A percentile compares a stretch with the other conserved stretches of the same genome.
Conservation (phyloP, 192 early-diverging fungal species). For the Coemansia sp. region DNA sequence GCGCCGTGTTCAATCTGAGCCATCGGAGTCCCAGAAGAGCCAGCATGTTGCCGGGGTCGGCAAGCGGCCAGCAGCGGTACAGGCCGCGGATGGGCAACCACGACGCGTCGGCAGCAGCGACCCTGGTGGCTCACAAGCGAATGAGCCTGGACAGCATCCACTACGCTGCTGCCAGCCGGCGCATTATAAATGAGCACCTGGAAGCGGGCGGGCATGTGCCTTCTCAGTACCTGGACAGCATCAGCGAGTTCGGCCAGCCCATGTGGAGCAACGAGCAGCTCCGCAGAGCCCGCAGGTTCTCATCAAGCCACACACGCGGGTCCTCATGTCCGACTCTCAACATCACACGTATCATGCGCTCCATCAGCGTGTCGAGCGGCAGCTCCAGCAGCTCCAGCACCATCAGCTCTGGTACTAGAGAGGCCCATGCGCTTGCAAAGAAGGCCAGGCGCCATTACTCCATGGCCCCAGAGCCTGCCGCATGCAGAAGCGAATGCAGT, state of each 20-base stretch:
- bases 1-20: background rate
- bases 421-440: background rate
- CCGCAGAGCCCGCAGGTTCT: conserved; percentile 25
- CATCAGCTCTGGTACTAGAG: background rate
- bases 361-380: conserved; percentile 40
- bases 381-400: conserved; percentile 15
- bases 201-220: background rate
- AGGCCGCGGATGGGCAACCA: background rate
- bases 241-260: conserved; percentile 7
- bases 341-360: conserved; percentile 50
- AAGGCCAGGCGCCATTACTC: conserved; percentile 12
- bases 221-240: conserved; percentile 1
- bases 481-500: background rate
- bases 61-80: background rate
- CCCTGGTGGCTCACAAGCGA: conserved; percentile 2
- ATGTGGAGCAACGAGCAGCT: conserved; percentile 38
- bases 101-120: background rate
- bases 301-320: conserved; percentile 37
- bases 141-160: conserved; percentile 47
- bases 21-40: background rate
- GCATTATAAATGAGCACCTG: conserved; percentile 4
- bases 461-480: background rate
- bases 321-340: conserved; percentile 42
- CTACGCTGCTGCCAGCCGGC: background rate
- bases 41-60: conserved; percentile 5